These are phyloP conservation scores for Wickerhamomyces canadensis DNA, from an alignment of 805 yeast species.

Conservation along the genomic window DNA sequence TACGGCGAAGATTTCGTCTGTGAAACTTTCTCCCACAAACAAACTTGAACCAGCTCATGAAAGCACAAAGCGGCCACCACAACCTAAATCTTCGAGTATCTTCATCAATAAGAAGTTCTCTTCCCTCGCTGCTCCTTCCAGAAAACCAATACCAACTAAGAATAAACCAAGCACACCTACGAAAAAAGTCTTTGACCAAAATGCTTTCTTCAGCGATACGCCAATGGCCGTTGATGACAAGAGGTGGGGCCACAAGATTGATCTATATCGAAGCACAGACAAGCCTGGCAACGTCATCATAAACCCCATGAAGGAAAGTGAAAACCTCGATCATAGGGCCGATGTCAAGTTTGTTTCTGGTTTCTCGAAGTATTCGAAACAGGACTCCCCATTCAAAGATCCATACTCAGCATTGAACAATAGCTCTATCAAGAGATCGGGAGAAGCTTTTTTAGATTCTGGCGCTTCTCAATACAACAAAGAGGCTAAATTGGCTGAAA, in stretches of 20 bases:
- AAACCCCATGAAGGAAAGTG: slow-evolving; percentile 7
- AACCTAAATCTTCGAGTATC: slow-evolving; percentile 14
- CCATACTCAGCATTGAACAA: slow-evolving; percentile 18
- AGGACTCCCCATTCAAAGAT: slow-evolving; percentile 20
- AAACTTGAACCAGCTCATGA: slow-evolving; percentile 6
- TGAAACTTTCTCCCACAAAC: slow-evolving; percentile 12
- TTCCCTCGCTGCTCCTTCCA: slow-evolving; percentile 11
- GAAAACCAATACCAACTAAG: slow-evolving; percentile 4
- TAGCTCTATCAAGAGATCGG: slow-evolving; percentile 10
- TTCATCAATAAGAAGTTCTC: slow-evolving; percentile 17
- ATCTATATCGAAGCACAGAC: slow-evolving; percentile 1
- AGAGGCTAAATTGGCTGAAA: slow-evolving; percentile 11
- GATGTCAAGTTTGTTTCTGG: slow-evolving; percentile 9
- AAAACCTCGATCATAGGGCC: slow-evolving; percentile 6
- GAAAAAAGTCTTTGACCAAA: slow-evolving; percentile 9
- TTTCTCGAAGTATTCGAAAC: slow-evolving; percentile 14
- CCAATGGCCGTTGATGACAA: slow-evolving; percentile 20
- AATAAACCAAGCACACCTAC: background rate
- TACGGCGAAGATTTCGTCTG: too few relatives aligned
- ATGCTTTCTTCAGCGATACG: slow-evolving; percentile 13
- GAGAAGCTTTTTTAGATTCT: slow-evolving; percentile 15
- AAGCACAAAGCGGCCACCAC: background rate
- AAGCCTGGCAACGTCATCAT: slow-evolving; percentile 4
- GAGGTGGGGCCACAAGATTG: slow-evolving; percentile 18
- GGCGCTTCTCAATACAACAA: slow-evolving; percentile 5